Evolutionary conservation across 257 asterid species (phyloP), one percentile per base, ranked within the genome.

Genomic region (Capsicum rhomboideum): DNA sequence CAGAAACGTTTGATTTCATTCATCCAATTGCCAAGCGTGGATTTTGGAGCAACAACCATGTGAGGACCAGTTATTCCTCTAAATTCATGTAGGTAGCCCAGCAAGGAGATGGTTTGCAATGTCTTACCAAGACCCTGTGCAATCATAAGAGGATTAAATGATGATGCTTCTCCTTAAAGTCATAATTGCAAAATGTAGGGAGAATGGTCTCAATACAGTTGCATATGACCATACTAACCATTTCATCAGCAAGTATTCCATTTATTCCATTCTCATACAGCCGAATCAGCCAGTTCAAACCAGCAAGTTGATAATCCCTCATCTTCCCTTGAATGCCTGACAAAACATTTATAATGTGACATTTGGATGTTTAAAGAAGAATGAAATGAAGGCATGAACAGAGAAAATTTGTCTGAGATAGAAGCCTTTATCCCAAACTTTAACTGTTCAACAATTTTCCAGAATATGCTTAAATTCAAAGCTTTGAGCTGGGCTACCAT

Each of bases 21-120:
- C 99, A 97, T 97, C 99, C 99, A 97, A 86, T 97, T 95, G 18
- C 99, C 99, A 61, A 97, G 99, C 16, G 99, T 97, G 83, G 99
- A 97, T 88, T 97, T 97, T 17, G 99, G 99, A 85, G 99, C 97
- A 87, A 95, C 99, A 87, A 97, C 99, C 99, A 97, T 97, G 89
- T 97, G 99, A 82, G 99, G 99, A 61, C 99, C 99, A 68, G 98
- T 97, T 83, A 97, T 97, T 88, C 99, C 99, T 89, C 97, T 91
- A 87, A 93, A 97, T 88, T 97, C 99, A 46, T 91, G 95, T 85
- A 97, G 93, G 88, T 97, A 97, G 44, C 99, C 99, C 87, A 97
- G 49, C 91, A 97, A 92, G 42, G 99, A 97, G 78, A 97, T 97
- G 80, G 99, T 97, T 91, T 97, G 99, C 92, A 97, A 90, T 4